Conservation (phyloP, 2,329 filamentous ascomycete species). For the Fonsecaea monophora region DNA sequence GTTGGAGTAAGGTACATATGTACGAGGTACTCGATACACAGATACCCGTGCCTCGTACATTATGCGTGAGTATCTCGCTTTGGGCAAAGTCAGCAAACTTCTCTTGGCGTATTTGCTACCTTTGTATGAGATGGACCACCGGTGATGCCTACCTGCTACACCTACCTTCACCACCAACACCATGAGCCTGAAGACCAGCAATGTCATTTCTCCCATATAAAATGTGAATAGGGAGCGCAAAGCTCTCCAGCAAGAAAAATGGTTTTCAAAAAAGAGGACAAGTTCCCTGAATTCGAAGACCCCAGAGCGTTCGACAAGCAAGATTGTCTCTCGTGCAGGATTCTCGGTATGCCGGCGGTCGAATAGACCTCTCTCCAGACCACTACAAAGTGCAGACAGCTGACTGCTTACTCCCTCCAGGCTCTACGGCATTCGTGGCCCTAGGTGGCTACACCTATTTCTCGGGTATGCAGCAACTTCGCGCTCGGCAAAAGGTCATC, state of each 20-base stretch:
- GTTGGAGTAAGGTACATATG: too few species aligned
- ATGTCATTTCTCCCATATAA: not conserved
- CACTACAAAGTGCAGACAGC: not conserved
- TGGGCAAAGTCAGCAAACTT: not conserved
- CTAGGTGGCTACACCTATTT: slow-evolving; percentile 79
- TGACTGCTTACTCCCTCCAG: slow-evolving; percentile 51
- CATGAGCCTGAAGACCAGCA: not conserved
- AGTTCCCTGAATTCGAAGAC: slow-evolving; percentile 21
- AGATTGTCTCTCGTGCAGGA: slow-evolving; percentile 73
- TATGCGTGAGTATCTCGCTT: too few species aligned
- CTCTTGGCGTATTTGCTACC: not conserved
- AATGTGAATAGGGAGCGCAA: not conserved
- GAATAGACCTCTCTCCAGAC: not conserved
- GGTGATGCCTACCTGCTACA: not conserved
- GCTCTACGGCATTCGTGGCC: slow-evolving; percentile 75
- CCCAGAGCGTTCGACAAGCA: slow-evolving; percentile 45
- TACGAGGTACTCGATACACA: too few species aligned
- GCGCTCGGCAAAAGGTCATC: slow-evolving; percentile 66
- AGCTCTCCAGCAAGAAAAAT: not conserved
- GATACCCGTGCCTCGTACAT: too few species aligned
- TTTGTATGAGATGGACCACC: not conserved
- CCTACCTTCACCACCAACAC: not conserved
- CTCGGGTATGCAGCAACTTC: slow-evolving; percentile 74
- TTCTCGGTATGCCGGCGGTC: slow-evolving; percentile 65
- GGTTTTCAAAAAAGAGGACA: slow-evolving; percentile 19